phyloP scores from a whole-genome alignment of 495 filamentous ascomycete genomes.

The Aspergillus sparsus region DNA sequence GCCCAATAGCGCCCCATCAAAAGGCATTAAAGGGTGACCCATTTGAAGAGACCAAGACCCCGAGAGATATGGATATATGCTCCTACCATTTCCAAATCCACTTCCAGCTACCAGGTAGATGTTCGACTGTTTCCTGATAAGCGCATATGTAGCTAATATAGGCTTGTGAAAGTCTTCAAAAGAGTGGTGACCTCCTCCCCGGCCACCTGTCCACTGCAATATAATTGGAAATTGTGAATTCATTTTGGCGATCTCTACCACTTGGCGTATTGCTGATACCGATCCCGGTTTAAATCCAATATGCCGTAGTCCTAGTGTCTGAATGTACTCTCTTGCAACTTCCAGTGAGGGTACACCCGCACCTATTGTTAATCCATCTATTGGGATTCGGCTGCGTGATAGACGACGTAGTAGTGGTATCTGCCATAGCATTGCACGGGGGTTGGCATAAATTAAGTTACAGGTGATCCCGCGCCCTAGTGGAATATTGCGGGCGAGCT shows the following conservation, averaged over 20 bases:
- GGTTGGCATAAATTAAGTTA: conserved; percentile 45
- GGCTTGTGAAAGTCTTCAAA: conserved; percentile 55
- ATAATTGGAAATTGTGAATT: conserved; percentile 50
- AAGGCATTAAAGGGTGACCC: conserved; percentile 49
- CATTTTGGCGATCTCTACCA: conserved; percentile 48
- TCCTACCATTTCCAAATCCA: conserved; percentile 49
- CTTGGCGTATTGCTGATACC: conserved; percentile 45
- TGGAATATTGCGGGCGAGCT: conserved; percentile 29
- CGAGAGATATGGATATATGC: conserved; percentile 50
- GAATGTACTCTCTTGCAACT: conserved; percentile 49
- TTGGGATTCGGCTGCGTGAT: conserved; percentile 28
- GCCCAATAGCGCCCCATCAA: conserved; percentile 50
- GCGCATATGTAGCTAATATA: conserved; percentile 45
- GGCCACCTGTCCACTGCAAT: conserved; percentile 54
- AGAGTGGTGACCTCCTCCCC: conserved; percentile 54
- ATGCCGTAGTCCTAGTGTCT: conserved; percentile 48
- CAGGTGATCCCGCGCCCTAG: conserved; percentile 38
- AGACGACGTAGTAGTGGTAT: conserved; percentile 33
- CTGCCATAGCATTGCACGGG: conserved; percentile 40
- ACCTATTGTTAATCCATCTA: conserved; percentile 48
- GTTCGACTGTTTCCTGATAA: conserved; percentile 46
- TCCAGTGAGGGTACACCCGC: conserved; percentile 53
- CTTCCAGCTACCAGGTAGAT: conserved; percentile 52
- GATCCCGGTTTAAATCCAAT: conserved; percentile 55
- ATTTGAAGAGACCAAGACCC: conserved; percentile 45